Conservation (phyloP, 129 eudicot genomes). For the Lactuca saligna region DNA sequence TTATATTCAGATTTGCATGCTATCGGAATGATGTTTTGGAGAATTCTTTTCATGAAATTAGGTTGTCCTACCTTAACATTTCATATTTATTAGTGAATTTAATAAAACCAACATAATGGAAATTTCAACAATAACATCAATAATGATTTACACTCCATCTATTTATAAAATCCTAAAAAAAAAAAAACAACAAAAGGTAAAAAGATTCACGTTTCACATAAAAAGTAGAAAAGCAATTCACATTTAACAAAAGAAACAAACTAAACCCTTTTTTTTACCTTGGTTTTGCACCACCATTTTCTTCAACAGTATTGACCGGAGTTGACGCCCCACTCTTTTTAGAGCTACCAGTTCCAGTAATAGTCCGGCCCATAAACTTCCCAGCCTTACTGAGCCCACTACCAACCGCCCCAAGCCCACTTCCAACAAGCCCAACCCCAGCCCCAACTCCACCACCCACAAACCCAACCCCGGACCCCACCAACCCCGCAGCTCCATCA, state of each 20-base stretch:
- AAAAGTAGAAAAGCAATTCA: conserved; percentile 12
- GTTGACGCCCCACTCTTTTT: conserved; percentile 63
- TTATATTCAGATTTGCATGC: too few relatives aligned
- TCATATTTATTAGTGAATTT: too few relatives aligned
- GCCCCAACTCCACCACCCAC: conserved; percentile 34
- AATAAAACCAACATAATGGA: not conserved
- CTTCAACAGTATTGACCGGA: conserved; percentile 56
- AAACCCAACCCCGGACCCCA: conserved; percentile 60
- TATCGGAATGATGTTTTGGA: too few relatives aligned
- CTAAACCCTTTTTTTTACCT: conserved; percentile 3
- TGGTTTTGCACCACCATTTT: conserved; percentile 60
- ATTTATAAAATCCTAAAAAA: conserved; percentile 23
- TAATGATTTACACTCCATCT: conserved; percentile 36
- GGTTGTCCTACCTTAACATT: too few relatives aligned
- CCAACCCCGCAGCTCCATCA: conserved; percentile 64
- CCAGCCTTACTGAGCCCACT: conserved; percentile 93
- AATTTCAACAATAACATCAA: conserved; percentile 20
- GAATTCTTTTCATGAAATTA: too few relatives aligned
- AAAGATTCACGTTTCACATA: conserved; percentile 18
- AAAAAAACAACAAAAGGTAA: conserved; percentile 8
- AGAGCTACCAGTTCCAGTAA: conserved; percentile 56
- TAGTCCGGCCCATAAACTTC: conserved; percentile 87
- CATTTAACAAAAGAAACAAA: conserved; percentile 13
- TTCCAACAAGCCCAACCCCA: conserved; percentile 62
- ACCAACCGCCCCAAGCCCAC: conserved; percentile 73